Percentiles rank a stretch among this genome's conserved stretches.
Conservation (phyloP, 2,329 filamentous ascomycete species). For the Orbilia blumenaviensis region DNA sequence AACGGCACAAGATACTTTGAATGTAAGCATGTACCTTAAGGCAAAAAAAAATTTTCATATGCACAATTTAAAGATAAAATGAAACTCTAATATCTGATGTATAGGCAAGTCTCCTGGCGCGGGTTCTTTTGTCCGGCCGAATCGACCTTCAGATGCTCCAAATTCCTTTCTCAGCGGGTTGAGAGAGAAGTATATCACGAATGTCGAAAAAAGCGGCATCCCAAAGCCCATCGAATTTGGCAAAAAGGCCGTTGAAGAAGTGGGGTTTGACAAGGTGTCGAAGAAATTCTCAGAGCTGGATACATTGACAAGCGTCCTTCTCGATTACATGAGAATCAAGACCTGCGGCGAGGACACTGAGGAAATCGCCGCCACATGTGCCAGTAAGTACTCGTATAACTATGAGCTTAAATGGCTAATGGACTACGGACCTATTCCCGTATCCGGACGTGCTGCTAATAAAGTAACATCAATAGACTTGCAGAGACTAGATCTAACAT, state of each 20-base stretch:
- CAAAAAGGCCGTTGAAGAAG: conserved; percentile 86
- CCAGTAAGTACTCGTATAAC: conserved; percentile 61
- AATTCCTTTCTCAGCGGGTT: conserved; percentile 82
- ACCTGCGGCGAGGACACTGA: conserved; percentile 59
- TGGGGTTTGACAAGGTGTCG: conserved; percentile 93
- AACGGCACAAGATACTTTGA: conserved; percentile 81
- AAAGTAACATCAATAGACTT: conserved; percentile 65
- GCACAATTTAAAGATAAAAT: background rate
- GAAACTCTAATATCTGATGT: conserved; percentile 56
- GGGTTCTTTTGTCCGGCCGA: conserved; percentile 86
- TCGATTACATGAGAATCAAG: conserved; percentile 77
- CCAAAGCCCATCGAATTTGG: conserved; percentile 74
- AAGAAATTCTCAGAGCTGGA: conserved; percentile 78
- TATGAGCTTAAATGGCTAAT: background rate
- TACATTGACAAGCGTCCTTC: conserved; percentile 80
- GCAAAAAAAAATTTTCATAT: conserved; percentile 2
- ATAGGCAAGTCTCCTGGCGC: conserved; percentile 72
- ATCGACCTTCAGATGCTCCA: conserved; percentile 72
- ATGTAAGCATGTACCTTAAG: conserved; percentile 69
- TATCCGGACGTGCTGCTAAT: conserved; percentile 51
- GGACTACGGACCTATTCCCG: background rate
- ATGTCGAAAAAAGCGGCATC: conserved; percentile 58
- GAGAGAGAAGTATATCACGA: conserved; percentile 79
- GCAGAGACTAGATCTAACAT: conserved; percentile 81
- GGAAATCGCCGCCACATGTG: conserved; percentile 67